Percentiles rank a stretch among this genome's conserved stretches.
Evolutionary conservation across 164 flowering plant species (phyloP).

Genomic region (Nymphaea colorata): DNA sequence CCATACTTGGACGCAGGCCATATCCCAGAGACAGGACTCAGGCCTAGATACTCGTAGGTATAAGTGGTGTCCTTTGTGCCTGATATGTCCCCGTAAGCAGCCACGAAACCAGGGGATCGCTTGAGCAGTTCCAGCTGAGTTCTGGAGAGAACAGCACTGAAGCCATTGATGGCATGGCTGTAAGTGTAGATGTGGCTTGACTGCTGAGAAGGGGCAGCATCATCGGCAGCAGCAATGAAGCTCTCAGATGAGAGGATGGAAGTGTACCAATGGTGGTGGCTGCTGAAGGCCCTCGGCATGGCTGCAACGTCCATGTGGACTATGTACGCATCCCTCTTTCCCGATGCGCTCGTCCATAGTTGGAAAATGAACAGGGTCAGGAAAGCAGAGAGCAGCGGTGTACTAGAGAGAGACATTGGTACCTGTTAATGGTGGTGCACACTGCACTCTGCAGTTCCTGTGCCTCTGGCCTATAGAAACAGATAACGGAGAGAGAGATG

Average conservation of each 20-base stretch:
- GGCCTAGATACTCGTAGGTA: constrained; percentile 12
- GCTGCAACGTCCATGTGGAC: constrained; percentile 50
- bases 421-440: not conserved
- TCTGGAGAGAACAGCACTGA: constrained; percentile 12
- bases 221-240: not conserved
- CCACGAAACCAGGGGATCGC: constrained; percentile 7
- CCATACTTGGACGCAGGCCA: constrained; percentile 19
- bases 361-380: not conserved
- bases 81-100: constrained; percentile 1
- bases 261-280: constrained; percentile 30
- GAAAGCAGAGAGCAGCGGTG: not conserved
- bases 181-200: constrained; percentile 5
- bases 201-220: not conserved
- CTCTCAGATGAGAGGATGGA: constrained; percentile 21
- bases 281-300: constrained; percentile 34
- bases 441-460: no score
- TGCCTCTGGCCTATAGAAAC: no score
- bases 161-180: constrained; percentile 20
- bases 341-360: not conserved
- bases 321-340: constrained; percentile 16
- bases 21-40: constrained; percentile 6
- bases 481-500: no score
- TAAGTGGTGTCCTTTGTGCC: constrained; percentile 15
- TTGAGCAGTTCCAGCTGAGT: constrained; percentile 13
- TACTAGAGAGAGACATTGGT: not conserved